A percentile compares a stretch with the other conserved stretches of the same genome.
Evolutionary conservation across 257 asterid genomes (phyloP).

Genomic region (Nemophila menziesii): DNA sequence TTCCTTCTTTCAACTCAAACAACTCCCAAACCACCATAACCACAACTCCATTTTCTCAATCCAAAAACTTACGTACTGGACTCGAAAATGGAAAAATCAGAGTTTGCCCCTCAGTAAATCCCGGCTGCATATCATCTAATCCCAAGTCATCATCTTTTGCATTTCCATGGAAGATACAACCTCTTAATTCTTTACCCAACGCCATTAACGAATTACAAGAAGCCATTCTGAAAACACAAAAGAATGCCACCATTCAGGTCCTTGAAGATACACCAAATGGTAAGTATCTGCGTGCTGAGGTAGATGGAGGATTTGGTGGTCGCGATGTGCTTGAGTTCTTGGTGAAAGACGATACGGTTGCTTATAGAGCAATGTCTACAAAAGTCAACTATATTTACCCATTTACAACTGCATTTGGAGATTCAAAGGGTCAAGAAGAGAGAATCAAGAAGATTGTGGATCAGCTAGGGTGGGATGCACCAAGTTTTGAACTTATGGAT

Average conservation of each 20-base stretch:
- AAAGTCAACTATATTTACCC: constrained; percentile 78
- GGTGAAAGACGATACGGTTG: constrained; percentile 58
- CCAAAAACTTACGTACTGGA: constrained; percentile 65
- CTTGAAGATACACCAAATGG: constrained; percentile 61
- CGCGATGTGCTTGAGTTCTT: constrained; percentile 74
- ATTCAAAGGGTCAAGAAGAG: constrained; percentile 75
- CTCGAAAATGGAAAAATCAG: constrained; percentile 80
- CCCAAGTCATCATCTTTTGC: constrained; percentile 70
- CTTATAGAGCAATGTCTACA: constrained; percentile 76
- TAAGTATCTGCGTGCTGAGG: constrained; percentile 69
- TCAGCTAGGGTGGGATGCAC: constrained; percentile 83
- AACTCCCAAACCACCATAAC: constrained; percentile 27
- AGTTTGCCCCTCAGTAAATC: constrained; percentile 83
- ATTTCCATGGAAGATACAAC: constrained; percentile 63
- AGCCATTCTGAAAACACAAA: constrained; percentile 67
- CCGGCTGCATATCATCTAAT: constrained; percentile 69
- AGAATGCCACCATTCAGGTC: constrained; percentile 55
- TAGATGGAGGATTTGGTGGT: constrained; percentile 75
- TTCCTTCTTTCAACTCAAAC: constrained; percentile 47
- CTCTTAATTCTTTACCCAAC: constrained; percentile 17
- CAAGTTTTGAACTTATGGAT: constrained; percentile 61
- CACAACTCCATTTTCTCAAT: constrained; percentile 75
- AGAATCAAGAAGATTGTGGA: constrained; percentile 49
- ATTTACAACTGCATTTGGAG: constrained; percentile 92
- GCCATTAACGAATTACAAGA: constrained; percentile 63